Evolutionary conservation across 1,139 yeast genomes (phyloP).

Genomic region (Lodderomyces pseudojiufengensis): DNA sequence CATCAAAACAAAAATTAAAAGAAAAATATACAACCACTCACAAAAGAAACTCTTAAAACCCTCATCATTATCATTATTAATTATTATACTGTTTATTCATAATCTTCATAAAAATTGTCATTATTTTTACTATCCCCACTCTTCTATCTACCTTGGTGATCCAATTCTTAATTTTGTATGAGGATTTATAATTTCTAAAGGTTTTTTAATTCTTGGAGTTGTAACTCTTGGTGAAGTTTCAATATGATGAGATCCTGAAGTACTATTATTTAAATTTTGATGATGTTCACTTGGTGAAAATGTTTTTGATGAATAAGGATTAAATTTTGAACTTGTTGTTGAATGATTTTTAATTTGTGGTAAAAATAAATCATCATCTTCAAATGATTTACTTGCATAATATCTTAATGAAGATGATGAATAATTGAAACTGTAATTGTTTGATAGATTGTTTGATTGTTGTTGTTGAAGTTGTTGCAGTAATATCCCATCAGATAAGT

Average conservation of each 20-base stretch:
- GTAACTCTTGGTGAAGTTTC: conserved; percentile 34
- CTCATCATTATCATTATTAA: too few relatives aligned
- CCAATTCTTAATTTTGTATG: conserved; percentile 66
- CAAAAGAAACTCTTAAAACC: too few relatives aligned
- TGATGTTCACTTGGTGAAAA: conserved; percentile 40
- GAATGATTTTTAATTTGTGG: conserved; percentile 49
- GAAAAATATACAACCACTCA: too few relatives aligned
- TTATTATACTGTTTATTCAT: too few relatives aligned
- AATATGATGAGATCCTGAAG: conserved; percentile 3
- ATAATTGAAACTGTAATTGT: too few relatives aligned
- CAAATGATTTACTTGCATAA: conserved; percentile 57
- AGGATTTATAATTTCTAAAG: conserved; percentile 76
- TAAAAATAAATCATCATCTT: conserved; percentile 64
- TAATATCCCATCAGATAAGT: too few relatives aligned
- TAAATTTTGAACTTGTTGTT: too few relatives aligned
- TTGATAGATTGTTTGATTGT: conserved; percentile 7
- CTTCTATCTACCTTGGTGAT: conserved; percentile 34
- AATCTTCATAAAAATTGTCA: too few relatives aligned
- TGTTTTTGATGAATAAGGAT: conserved; percentile 56
- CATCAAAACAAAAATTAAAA: too few relatives aligned
- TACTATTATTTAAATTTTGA: not conserved
- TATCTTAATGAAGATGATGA: conserved; percentile 44
- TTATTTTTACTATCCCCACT: too few relatives aligned
- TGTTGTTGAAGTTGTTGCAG: too few relatives aligned
- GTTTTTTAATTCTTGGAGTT: conserved; percentile 59